Base-by-base conservation (phyloP, 1,284 basidiomycete species). In the Moesziomyces globuligerus region DNA sequence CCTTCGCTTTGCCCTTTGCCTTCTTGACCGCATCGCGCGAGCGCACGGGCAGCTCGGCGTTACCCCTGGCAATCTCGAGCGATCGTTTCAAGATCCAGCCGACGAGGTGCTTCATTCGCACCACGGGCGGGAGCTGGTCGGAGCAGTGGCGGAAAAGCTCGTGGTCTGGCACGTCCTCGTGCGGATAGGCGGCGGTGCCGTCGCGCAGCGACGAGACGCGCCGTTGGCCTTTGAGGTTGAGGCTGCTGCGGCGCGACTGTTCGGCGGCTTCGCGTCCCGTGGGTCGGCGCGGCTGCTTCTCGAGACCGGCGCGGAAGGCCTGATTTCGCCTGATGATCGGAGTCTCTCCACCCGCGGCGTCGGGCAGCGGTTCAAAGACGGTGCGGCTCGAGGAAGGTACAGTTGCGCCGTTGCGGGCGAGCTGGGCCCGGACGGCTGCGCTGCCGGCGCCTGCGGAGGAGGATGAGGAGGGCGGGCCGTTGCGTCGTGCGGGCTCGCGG, bases 61-160 rank as follows among this genome's bases (percentile, higher is more conserved):
- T 61, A 21, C 71, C 76, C 8, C 48, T 60, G 0, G 74, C 77
- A 25, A 74, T 66, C 17, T 64, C 54, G 21, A 74, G 56, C 4
- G 74, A 73, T 2, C 77, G 69, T n/a, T 77, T 72, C 29, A 79
- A 45, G 7, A 66, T 58, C 77, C 77, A 79, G 36, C 57, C 56
- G 0, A 72, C 50, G 39, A 79, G 55, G 37, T 76, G 72, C 37
- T 72, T 77, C 72, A 79, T 76, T 26, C 77, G 69, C 2, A 75
- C 70, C 2, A 78, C 75, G 11, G 75, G 75, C 3, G 75, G 74
- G 3, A 72, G 52, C 42, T 76, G 62, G 26, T 74, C 74, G 45
- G 64, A 72, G 51, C 66, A 73, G 32, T 79, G 77, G 36, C 75
- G 62, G 47, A 75, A 79, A 3, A 79, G 61, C 44, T 68, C 70